These are phyloP conservation scores for Boechera divaricarpa DNA, from an alignment of 345 rosid genomes.

Conservation along the genomic window DNA sequence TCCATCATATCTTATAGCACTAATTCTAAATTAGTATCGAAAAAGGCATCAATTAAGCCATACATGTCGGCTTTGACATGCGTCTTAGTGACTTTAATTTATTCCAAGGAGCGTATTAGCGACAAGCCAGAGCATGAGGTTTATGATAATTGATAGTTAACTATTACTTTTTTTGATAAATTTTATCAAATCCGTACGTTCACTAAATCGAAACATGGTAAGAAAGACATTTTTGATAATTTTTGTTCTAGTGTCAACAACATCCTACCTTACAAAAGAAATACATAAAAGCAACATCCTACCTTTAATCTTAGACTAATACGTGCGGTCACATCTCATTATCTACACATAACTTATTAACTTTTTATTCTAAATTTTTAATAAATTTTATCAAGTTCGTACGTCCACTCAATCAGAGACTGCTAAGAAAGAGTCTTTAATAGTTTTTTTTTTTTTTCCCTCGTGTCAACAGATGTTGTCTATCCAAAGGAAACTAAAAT, in stretches of 20 bases:
- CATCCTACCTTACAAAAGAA: background rate
- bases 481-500: background rate
- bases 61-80: background rate
- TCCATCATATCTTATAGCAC: background rate
- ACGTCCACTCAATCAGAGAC: too few species aligned
- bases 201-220: too few species aligned
- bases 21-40: background rate
- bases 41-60: background rate
- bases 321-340: too few species aligned
- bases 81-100: background rate
- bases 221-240: too few species aligned
- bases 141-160: background rate
- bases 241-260: background rate
- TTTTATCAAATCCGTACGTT: too few species aligned
- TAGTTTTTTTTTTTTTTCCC: background rate
- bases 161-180: background rate
- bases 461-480: background rate
- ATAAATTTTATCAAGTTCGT: background rate
- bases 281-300: background rate
- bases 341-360: background rate
- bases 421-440: too few species aligned
- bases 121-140: background rate
- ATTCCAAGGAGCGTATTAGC: slow-evolving; percentile 3
- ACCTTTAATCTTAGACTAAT: background rate
- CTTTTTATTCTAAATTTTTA: background rate